phyloP scores from a whole-genome alignment of 768 basidiomycete species.

The Gloeostereum incarnatum region DNA sequence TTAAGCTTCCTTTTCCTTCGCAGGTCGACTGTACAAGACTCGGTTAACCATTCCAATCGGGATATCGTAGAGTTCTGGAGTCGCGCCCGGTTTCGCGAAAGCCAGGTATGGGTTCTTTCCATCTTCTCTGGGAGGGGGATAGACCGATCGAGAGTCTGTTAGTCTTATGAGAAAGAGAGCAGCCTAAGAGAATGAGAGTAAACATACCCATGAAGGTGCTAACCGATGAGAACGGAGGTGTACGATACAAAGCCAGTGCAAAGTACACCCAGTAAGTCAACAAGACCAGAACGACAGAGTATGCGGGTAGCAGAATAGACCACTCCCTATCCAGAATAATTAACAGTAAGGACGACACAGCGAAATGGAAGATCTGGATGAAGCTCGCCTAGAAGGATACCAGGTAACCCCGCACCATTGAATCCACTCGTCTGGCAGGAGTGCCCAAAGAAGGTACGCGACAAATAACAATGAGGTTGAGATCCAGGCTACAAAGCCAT shows the following conservation, averaged over 20 bases:
- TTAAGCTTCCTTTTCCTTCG: no score
- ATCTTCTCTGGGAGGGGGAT: conserved; percentile 26
- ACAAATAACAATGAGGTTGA: conserved; percentile 64
- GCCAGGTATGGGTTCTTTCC: conserved; percentile 38
- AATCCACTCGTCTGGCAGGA: conserved; percentile 68
- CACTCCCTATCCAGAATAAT: conserved; percentile 52
- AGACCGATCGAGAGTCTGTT: conserved; percentile 48
- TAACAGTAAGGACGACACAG: neutral
- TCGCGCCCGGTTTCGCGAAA: conserved; percentile 33
- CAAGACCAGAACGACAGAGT: conserved; percentile 59
- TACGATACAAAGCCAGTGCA: conserved; percentile 60
- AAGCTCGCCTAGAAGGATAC: conserved; percentile 77
- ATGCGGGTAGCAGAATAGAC: conserved; percentile 76
- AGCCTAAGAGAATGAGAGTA: conserved; percentile 4
- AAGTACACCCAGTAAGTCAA: conserved; percentile 74
- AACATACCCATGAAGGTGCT: conserved; percentile 57
- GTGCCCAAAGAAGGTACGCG: conserved; percentile 71
- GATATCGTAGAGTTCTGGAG: conserved; percentile 71
- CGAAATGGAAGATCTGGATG: neutral
- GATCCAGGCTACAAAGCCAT: conserved; percentile 85
- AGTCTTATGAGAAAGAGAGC: conserved; percentile 7
- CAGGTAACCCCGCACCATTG: conserved; percentile 59
- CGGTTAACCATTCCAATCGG: conserved; percentile 77
- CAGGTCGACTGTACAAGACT: conserved; percentile 54
- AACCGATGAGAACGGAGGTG: conserved; percentile 62